phyloP scores from a whole-genome alignment of 1,284 basidiomycete species.

The Gomphus sp. region DNA sequence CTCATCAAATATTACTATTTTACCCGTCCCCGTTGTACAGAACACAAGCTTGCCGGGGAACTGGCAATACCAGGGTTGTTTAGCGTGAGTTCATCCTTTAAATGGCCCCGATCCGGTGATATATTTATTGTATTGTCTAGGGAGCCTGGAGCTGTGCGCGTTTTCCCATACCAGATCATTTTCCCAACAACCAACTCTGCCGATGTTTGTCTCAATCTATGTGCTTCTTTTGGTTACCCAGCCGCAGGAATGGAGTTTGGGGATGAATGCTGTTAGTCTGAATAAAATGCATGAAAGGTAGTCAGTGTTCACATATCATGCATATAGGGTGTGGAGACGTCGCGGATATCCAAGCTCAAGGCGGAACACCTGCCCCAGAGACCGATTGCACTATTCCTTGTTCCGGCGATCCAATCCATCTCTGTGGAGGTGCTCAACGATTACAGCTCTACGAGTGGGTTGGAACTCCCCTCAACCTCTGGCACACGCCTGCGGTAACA shows the following conservation, averaged over 20 bases:
- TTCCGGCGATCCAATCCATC: slow-evolving; percentile 9
- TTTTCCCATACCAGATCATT: slow-evolving; percentile 50
- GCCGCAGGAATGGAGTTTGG: slow-evolving; percentile 12
- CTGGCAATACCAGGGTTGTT: slow-evolving; percentile 59
- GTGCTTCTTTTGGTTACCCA: slow-evolving; percentile 12
- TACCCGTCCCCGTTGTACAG: slow-evolving; percentile 50
- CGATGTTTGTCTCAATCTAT: slow-evolving; percentile 11
- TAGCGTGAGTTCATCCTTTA: slow-evolving; percentile 35
- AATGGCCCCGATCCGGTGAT: not conserved
- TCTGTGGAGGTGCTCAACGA: slow-evolving; percentile 21
- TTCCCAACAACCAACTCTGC: slow-evolving; percentile 40
- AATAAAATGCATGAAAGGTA: not conserved
- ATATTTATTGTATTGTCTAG: slow-evolving; percentile 14
- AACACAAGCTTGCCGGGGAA: slow-evolving; percentile 48
- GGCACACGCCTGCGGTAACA: slow-evolving; percentile 53
- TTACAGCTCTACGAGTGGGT: slow-evolving; percentile 50
- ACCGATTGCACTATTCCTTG: slow-evolving; percentile 8
- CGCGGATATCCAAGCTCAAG: slow-evolving; percentile 36
- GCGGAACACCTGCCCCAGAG: slow-evolving; percentile 27
- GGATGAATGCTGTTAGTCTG: slow-evolving; percentile 55
- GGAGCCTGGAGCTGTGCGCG: slow-evolving; percentile 27
- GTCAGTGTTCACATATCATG: not conserved
- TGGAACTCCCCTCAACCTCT: slow-evolving; percentile 39
- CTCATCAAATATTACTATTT: slow-evolving; percentile 36
- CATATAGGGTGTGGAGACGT: slow-evolving; percentile 57